These are phyloP conservation scores for Aurinia saxatilis DNA, from an alignment of 345 rosid genomes.

Conservation along the genomic window DNA sequence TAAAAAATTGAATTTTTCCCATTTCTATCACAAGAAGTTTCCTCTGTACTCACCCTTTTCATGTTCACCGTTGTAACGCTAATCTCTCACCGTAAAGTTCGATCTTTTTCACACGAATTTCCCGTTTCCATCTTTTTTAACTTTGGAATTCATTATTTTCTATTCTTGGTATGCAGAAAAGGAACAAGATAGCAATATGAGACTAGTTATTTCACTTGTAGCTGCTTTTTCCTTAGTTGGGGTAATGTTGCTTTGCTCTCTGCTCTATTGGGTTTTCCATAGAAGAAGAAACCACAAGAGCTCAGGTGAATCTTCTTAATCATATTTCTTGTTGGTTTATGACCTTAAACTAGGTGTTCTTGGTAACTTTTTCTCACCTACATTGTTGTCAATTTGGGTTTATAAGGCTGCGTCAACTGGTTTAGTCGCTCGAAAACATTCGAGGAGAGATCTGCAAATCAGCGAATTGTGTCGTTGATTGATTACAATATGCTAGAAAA, in stretches of 20 bases:
- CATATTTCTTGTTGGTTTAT: constrained; percentile 2
- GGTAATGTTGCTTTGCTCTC: constrained; percentile 33
- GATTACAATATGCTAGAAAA: constrained; percentile 65
- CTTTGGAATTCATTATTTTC: neutral
- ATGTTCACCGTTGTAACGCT: constrained; percentile 12
- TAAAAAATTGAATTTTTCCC: neutral
- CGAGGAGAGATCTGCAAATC: constrained; percentile 29
- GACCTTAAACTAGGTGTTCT: neutral
- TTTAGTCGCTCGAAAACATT: constrained; percentile 41
- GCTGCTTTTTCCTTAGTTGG: constrained; percentile 51
- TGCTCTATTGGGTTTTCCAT: constrained; percentile 46
- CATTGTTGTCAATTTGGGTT: constrained; percentile 8
- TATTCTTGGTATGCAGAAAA: constrained; percentile 20
- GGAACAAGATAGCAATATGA: constrained; percentile 37
- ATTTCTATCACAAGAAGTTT: constrained; percentile 12
- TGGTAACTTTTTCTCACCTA: neutral
- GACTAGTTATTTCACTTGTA: constrained; percentile 39
- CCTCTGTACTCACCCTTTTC: neutral
- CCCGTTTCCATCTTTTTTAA: neutral
- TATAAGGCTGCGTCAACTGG: constrained; percentile 44
- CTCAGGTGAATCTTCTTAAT: constrained; percentile 40
- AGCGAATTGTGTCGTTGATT: constrained; percentile 40
- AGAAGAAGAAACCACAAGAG: constrained; percentile 34
- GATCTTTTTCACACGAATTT: neutral
- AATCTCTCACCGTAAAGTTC: neutral